phyloP scores from a whole-genome alignment of 2,329 filamentous ascomycete genomes.

The Colletotrichum karsti region DNA sequence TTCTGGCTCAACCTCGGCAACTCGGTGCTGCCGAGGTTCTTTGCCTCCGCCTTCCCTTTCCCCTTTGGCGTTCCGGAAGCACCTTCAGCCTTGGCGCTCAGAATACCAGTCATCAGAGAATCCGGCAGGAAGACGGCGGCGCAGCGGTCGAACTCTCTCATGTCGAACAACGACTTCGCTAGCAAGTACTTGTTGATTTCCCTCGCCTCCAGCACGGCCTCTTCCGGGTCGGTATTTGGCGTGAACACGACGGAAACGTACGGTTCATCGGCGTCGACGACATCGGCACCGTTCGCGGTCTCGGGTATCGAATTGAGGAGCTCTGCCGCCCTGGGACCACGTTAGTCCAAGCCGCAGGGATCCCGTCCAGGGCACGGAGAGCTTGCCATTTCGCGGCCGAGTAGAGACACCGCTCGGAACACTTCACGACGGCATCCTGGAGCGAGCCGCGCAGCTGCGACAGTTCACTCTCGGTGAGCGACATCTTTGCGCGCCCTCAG shows the following conservation, averaged over 20 bases:
- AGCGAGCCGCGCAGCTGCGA: constrained; percentile 76
- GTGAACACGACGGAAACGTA: constrained; percentile 58
- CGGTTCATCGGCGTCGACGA: constrained; percentile 40
- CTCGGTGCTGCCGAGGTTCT: constrained; percentile 32
- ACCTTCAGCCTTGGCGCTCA: constrained; percentile 56
- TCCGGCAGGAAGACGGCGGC: constrained; percentile 89
- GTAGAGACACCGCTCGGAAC: constrained; percentile 93
- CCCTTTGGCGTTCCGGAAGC: constrained; percentile 54
- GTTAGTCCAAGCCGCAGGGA: constrained; percentile 23
- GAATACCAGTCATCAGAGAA: constrained; percentile 74
- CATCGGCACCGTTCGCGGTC: constrained; percentile 62
- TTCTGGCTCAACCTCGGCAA: constrained; percentile 81
- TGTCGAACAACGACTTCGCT: constrained; percentile 95
- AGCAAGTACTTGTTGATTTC: constrained; percentile 88
- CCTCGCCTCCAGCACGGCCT: constrained; percentile 78
- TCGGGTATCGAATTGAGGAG: constrained; percentile 85
- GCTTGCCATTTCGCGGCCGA: constrained; percentile 93
- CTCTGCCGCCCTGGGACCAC: constrained; percentile 81
- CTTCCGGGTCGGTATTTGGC: constrained; percentile 72
- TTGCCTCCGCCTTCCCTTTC: constrained; percentile 65
- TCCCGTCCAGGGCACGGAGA: not conserved
- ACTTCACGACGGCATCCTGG: constrained; percentile 87
- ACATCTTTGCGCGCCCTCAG: constrained; percentile 48
- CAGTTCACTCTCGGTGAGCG: constrained; percentile 63
- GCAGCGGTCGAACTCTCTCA: constrained; percentile 93